Conservation (phyloP, 805 yeast genomes). For the Geotrichum ghanense region DNA sequence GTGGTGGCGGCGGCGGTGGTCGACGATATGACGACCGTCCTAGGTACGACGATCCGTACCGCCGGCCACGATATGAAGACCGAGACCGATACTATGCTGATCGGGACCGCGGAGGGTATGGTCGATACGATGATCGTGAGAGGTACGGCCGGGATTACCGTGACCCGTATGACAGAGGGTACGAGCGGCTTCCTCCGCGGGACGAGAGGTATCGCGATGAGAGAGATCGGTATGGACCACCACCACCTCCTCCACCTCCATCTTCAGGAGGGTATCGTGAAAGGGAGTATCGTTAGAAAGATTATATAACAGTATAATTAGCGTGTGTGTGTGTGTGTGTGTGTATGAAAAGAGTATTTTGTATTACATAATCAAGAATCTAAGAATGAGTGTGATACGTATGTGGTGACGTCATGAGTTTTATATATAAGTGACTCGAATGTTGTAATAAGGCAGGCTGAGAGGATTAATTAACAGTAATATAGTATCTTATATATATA, state of each 20-base stretch:
- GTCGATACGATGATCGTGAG: constrained; percentile 17
- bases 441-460: too few species aligned
- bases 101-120: constrained; percentile 14
- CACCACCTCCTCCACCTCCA: too few species aligned
- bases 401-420: too few species aligned
- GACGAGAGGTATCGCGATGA: not conserved
- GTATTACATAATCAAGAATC: too few species aligned
- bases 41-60: constrained; percentile 11
- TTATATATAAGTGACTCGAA: too few species aligned
- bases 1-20: constrained; percentile 10
- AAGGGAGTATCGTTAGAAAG: not conserved
- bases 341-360: too few species aligned
- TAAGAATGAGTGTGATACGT: too few species aligned
- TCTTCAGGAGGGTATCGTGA: not conserved
- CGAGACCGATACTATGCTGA: constrained; percentile 15
- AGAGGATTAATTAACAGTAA: too few species aligned
- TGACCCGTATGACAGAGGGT: constrained; percentile 1
- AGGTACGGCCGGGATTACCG: constrained; percentile 11
- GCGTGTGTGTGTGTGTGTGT: too few species aligned
- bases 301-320: too few species aligned
- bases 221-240: too few species aligned
- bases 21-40: constrained; percentile 5
- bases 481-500: too few species aligned
- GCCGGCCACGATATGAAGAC: constrained; percentile 17
- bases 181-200: not conserved